Evolutionary conservation across 257 asterid species (phyloP), one percentile per base, ranked within the genome.

Genomic region (Linderniella brevidens): DNA sequence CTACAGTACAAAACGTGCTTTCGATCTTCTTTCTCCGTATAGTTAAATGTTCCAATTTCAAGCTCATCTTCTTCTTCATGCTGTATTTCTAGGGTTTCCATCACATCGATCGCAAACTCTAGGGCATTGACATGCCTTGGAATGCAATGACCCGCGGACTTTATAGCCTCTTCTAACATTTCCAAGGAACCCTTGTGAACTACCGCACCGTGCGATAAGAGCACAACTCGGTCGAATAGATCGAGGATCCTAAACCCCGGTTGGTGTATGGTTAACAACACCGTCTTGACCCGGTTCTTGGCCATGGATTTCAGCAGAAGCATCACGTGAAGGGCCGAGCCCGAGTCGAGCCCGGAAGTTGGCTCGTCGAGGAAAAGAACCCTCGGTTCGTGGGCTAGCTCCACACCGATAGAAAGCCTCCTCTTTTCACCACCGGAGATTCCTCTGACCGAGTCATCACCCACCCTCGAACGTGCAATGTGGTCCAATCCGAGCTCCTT

Each of bases 381-480:
- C 13, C 70, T 56, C 0, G 94, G 96, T 48, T 86, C 75, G 56
- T 86, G 92, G 13, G 79, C 92, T 37, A 86, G 42, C 46, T 79
- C 90, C 0, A 69, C 77, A 0, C 92, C 96, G 18, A 86, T 79
- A 0, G 96, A 78, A 5, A 81, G 69, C 25, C 96, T 65, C 5
- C 94, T 68, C 63, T 72, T 78, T 67, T 86, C 96, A 14, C 92
- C 94, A 0, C 94, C 94, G 0, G 93, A 86, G 52, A 86, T 68
- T 17, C 82, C 83, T 29, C 77, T 41, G 35, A 25, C 48, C 0
- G 82, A 69, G 20, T 74, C 86, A 7, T 64, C 52, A 5, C 93
- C 96, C 1, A 86, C 62, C 49, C 82, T 55, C 8, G 38, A 59
- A 1, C 58, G 36, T 1, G 64, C 71, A 20, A 78, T 53, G 54